A percentile compares a stretch with the other conserved stretches of the same genome.
Conservation (phyloP, 305 asterid species). For the Plantago coronopus region DNA sequence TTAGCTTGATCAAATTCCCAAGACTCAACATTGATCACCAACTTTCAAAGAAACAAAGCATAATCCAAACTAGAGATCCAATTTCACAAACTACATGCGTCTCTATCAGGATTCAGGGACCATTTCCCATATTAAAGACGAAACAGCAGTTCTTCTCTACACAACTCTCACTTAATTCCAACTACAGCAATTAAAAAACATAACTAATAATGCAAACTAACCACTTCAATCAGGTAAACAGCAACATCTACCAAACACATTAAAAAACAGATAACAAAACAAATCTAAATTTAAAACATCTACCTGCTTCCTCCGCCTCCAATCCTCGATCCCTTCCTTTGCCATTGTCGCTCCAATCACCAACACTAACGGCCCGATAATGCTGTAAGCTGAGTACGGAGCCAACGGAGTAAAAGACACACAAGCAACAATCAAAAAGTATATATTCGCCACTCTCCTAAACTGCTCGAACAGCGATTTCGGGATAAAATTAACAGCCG, state of each 20-base stretch:
- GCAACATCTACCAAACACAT: neutral
- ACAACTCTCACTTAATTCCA: slow-evolving; percentile 7
- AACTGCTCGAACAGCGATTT: slow-evolving; percentile 96
- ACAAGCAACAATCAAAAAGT: slow-evolving; percentile 84
- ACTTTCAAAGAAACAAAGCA: neutral
- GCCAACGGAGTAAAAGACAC: slow-evolving; percentile 86
- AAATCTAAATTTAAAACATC: neutral
- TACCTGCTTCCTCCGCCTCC: slow-evolving; percentile 94
- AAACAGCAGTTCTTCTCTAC: neutral
- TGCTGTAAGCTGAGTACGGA: slow-evolving; percentile 69
- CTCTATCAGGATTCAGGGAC: too few species aligned
- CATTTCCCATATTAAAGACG: too few species aligned
- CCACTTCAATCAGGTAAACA: slow-evolving; percentile 6
- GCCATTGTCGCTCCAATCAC: slow-evolving; percentile 95
- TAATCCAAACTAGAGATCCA: slow-evolving; percentile 1
- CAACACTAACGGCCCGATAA: slow-evolving; percentile 67
- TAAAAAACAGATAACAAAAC: neutral
- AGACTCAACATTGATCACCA: slow-evolving; percentile 1
- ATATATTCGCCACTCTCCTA: slow-evolving; percentile 92
- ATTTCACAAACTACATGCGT: neutral
- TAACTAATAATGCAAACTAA: neutral
- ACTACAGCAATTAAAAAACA: neutral
- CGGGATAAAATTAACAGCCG: slow-evolving; percentile 69
- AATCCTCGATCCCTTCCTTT: slow-evolving; percentile 90
- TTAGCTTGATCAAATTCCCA: neutral